Conservation (phyloP, 495 filamentous ascomycete genomes). For the Penicillium crystallinum region DNA sequence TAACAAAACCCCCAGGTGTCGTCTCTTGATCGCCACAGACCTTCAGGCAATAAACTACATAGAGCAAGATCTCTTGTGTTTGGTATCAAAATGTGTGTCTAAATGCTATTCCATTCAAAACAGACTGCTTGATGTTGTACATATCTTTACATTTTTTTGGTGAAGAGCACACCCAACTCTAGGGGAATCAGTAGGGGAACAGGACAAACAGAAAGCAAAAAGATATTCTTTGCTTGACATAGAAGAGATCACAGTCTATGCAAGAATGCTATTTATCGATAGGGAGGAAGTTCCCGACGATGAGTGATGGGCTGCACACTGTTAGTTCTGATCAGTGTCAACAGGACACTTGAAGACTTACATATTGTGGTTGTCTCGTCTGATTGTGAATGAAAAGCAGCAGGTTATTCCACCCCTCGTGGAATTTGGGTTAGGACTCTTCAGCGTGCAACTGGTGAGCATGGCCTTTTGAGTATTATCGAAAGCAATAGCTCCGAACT, state of each 20-base stretch:
- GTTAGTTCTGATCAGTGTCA: conserved; percentile 4
- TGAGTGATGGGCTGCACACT: conserved; percentile 71
- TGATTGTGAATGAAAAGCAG: conserved; percentile 96
- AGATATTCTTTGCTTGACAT: not conserved
- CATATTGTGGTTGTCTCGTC: conserved; percentile 94
- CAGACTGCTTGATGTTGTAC: conserved; percentile 4
- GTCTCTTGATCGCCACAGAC: not conserved
- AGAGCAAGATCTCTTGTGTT: not conserved
- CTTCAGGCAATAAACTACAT: not conserved
- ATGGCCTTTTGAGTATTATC: conserved; percentile 95
- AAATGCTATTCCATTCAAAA: not conserved
- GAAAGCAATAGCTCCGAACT: conserved; percentile 97
- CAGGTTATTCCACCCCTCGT: conserved; percentile 75
- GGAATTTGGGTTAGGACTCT: conserved; percentile 71
- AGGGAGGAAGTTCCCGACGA: conserved; percentile 94
- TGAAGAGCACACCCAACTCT: conserved; percentile 5
- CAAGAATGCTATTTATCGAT: conserved; percentile 21
- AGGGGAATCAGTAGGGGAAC: conserved; percentile 14
- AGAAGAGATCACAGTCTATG: not conserved
- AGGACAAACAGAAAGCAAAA: not conserved
- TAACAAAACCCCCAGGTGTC: not conserved
- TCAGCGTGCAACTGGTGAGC: conserved; percentile 87
- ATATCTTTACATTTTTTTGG: not conserved
- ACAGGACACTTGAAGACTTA: conserved; percentile 46
- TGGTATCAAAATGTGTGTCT: not conserved